phyloP scores from a whole-genome alignment of 1,139 yeast genomes.

The Magnusiomyces ingens region DNA sequence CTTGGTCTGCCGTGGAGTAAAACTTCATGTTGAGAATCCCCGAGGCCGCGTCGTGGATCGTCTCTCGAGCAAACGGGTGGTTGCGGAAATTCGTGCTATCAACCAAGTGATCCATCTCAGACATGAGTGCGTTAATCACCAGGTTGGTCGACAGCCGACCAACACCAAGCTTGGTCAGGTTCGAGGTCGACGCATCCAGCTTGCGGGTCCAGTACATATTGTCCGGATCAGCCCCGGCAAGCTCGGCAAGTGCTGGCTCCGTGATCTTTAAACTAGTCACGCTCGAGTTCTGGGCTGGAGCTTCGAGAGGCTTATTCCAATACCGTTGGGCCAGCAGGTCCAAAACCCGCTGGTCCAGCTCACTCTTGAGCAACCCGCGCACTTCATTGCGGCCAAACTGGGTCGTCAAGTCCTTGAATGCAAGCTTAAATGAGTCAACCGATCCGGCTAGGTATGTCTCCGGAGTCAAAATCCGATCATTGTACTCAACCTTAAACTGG shows the following conservation, averaged over 20 bases:
- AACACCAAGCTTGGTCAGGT: slow-evolving; percentile 84
- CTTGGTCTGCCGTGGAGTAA: slow-evolving; percentile 94
- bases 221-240: slow-evolving; percentile 49
- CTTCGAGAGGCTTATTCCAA: slow-evolving; percentile 64
- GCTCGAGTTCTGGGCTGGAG: slow-evolving; percentile 8
- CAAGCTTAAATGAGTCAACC: slow-evolving; percentile 76
- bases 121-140: slow-evolving; percentile 69
- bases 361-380: slow-evolving; percentile 69
- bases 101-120: slow-evolving; percentile 69
- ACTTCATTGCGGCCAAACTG: slow-evolving; percentile 79
- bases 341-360: slow-evolving; percentile 80
- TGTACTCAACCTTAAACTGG: slow-evolving; percentile 91
- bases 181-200: slow-evolving; percentile 74
- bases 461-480: slow-evolving; percentile 88
- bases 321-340: slow-evolving; percentile 84
- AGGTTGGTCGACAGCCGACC: slow-evolving; percentile 84
- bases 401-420: slow-evolving; percentile 80
- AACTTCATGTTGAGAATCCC: slow-evolving; percentile 70
- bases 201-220: slow-evolving; percentile 86
- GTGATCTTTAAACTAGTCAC: background rate
- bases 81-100: slow-evolving; percentile 67
- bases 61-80: slow-evolving; percentile 77
- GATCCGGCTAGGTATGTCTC: slow-evolving; percentile 91
- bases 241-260: slow-evolving; percentile 52
- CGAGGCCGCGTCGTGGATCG: slow-evolving; percentile 80